A percentile compares a stretch with the other conserved stretches of the same genome.
Conservation (phyloP, 75 land plant species). For the Cunninghamia lanceolata region DNA sequence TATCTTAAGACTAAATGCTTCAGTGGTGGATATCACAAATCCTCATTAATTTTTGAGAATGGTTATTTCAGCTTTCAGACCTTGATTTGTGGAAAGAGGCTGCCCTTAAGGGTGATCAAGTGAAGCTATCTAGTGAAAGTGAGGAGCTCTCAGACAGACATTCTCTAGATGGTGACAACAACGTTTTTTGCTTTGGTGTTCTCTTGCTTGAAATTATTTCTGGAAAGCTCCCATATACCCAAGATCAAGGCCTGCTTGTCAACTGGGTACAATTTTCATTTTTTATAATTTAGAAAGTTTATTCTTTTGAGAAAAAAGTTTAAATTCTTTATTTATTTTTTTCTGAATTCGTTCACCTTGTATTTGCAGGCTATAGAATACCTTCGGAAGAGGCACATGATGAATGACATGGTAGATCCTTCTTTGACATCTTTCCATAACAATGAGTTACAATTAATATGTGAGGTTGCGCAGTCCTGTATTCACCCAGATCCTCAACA, state of each 20-base stretch:
- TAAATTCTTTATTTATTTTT: not conserved
- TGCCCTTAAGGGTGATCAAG: not conserved
- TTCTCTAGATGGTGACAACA: constrained; percentile 43
- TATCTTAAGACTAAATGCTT: not conserved
- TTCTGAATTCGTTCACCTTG: not conserved
- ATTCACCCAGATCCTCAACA: constrained; percentile 39
- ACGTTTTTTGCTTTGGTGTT: constrained; percentile 78
- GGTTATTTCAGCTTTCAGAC: constrained; percentile 10
- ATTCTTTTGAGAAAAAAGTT: not conserved
- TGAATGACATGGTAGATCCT: constrained; percentile 77
- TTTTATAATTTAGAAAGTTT: not conserved
- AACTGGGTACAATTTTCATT: constrained; percentile 53
- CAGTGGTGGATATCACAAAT: not conserved
- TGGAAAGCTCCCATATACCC: constrained; percentile 52
- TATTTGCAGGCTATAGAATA: constrained; percentile 53
- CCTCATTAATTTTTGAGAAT: not conserved
- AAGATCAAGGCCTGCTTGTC: constrained; percentile 47
- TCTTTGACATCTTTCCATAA: constrained; percentile 63
- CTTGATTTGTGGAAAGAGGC: constrained; percentile 33
- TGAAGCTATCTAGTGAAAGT: constrained; percentile 15
- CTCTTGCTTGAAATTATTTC: constrained; percentile 79
- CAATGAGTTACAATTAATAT: constrained; percentile 65
- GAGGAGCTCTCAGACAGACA: constrained; percentile 39
- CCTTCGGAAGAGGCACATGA: constrained; percentile 37
- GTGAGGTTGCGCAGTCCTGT: constrained; percentile 66